Evolutionary conservation across 257 asterid genomes (phyloP), one percentile per base, ranked within the genome.

Genomic region (Osmanthus fragrans): DNA sequence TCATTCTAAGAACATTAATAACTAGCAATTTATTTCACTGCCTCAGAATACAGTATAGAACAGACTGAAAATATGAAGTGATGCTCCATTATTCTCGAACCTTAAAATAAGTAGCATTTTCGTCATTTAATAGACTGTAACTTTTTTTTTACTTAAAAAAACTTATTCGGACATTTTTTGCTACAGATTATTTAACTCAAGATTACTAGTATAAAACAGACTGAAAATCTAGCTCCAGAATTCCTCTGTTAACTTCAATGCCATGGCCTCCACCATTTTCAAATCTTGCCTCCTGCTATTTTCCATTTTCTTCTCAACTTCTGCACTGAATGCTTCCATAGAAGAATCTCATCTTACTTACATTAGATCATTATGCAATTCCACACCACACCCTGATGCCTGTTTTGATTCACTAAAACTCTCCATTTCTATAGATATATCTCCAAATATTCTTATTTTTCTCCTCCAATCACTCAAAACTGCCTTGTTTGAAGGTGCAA

Each of bases 371-470:
- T 37, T 89, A 70, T 96, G 99, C 89, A 78, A 83, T 27, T 86
- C 96, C 82, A 88, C 90, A 1, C 98, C 97, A 7, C 77, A 86
- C 64, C 97, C 97, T 0, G 77, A 88, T 12, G 80, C 89, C 15
- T 93, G 98, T 76, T 80, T 89, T 47, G 79, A 84, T 16, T 81
- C 97, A 23, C 76, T 85, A 4, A 89, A 90, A 47, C 90, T 96
- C 42, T 83, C 96, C 7, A 39, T 96, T 74, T 85, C 97, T 65
- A 75, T 92, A 19, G 81, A 81, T 78, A 84, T 90, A 67, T 76
- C 75, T 3, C 96, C 97, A n/a, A 84, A 73, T 76, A 84, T 89
- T 21, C 82, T 92, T 78, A 67, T 42, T 25, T 80, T 82, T 47
- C 83, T 93, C 79, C 82, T 88, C 7, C 96, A 88, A 29, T 69